Evolutionary conservation across 495 filamentous ascomycete genomes (phyloP).

Genomic region (Usnea hakonensis): DNA sequence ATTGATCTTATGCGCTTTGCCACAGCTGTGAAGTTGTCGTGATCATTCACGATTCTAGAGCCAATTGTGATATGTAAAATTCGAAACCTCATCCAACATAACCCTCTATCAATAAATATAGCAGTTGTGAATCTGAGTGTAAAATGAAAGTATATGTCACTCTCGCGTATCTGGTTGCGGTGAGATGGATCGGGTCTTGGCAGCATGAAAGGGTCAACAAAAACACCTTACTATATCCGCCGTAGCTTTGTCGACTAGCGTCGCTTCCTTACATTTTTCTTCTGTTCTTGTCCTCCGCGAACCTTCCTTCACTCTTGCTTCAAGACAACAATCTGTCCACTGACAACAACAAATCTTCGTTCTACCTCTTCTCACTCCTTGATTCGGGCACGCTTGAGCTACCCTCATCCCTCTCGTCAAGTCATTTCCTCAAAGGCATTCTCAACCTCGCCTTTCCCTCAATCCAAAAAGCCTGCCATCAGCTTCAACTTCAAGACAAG

Average conservation of each 20-base stretch:
- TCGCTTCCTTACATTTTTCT: conserved; percentile 15
- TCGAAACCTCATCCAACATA: not conserved
- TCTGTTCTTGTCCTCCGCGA: not conserved
- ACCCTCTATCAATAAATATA: not conserved
- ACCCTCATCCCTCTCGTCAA: conserved; percentile 56
- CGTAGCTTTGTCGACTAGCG: not conserved
- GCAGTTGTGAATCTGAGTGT: not conserved
- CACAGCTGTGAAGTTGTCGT: not conserved
- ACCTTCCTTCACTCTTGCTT: conserved; percentile 12
- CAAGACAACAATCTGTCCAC: conserved; percentile 13
- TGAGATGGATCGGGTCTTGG: not conserved
- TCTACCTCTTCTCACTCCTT: conserved; percentile 22
- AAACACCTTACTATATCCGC: not conserved
- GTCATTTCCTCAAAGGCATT: conserved; percentile 45
- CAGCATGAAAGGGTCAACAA: not conserved
- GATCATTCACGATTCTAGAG: not conserved
- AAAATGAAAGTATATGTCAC: not conserved
- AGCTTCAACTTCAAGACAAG: conserved; percentile 24
- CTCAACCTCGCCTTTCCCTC: conserved; percentile 32
- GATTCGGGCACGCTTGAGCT: conserved; percentile 79
- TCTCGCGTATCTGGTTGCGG: not conserved
- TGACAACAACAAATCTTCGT: conserved; percentile 23
- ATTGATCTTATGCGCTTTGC: not conserved
- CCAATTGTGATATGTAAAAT: not conserved
- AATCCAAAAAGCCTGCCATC: conserved; percentile 32